phyloP scores from a whole-genome alignment of 345 rosid genomes.

The Angophora floribunda region DNA sequence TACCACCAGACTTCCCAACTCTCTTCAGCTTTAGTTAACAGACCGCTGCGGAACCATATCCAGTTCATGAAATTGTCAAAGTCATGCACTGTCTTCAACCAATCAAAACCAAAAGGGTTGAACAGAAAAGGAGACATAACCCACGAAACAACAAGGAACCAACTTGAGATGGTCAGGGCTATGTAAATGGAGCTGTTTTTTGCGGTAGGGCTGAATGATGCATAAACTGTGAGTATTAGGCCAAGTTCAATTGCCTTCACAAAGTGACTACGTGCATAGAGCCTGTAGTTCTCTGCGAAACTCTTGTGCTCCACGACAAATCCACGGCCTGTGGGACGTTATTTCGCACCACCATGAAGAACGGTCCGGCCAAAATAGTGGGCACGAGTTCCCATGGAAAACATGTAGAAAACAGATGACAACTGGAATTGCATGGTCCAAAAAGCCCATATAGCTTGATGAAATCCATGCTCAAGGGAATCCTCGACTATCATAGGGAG shows the following conservation, averaged over 20 bases:
- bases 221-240: background rate
- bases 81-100: background rate
- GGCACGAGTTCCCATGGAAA: conserved; percentile 33
- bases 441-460: conserved; percentile 30
- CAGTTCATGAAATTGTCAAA: background rate
- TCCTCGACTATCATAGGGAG: conserved; percentile 30
- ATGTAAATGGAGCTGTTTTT: background rate
- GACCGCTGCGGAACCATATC: background rate
- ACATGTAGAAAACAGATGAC: conserved; percentile 29
- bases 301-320: conserved; percentile 25
- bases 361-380: conserved; percentile 27
- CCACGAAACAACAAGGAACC: background rate
- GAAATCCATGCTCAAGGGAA: conserved; percentile 28
- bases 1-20: conserved; percentile 5
- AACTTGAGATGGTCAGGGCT: background rate
- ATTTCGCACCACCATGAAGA: conserved; percentile 32
- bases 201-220: background rate
- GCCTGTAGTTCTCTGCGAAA: conserved; percentile 25
- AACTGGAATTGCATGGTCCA: conserved; percentile 30
- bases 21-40: background rate
- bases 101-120: background rate
- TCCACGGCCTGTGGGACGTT: conserved; percentile 27
- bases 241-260: conserved; percentile 19
- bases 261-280: conserved; percentile 32
- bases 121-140: background rate